Conservation (phyloP, 352 stramenopile genomes). For the Phytophthora pseudosyringae region DNA sequence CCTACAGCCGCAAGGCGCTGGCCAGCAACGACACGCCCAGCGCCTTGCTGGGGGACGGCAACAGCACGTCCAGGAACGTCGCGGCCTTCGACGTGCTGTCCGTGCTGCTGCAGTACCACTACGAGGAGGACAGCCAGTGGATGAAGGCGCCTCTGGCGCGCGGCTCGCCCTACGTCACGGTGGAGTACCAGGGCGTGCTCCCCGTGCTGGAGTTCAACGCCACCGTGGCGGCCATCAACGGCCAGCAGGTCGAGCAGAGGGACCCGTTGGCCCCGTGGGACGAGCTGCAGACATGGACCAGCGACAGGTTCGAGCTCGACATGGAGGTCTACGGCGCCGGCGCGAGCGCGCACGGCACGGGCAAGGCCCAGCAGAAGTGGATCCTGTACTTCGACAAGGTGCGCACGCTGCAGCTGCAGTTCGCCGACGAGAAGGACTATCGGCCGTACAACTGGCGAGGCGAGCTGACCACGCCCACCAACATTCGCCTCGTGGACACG, state of each 20-base stretch:
- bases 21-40: slow-evolving; percentile 22
- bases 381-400: slow-evolving; percentile 73
- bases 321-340: slow-evolving; percentile 66
- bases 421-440: slow-evolving; percentile 73
- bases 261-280: slow-evolving; percentile 24
- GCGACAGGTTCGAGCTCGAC: slow-evolving; percentile 73
- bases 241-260: slow-evolving; percentile 40
- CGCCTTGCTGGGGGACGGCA: slow-evolving; percentile 61
- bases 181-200: slow-evolving; percentile 75
- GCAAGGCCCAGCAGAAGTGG: slow-evolving; percentile 62
- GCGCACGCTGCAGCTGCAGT: slow-evolving; percentile 71
- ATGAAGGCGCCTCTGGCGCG: slow-evolving; percentile 67
- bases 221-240: slow-evolving; percentile 64
- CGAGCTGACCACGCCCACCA: slow-evolving; percentile 76
- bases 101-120: slow-evolving; percentile 69
- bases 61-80: slow-evolving; percentile 69
- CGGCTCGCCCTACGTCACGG: slow-evolving; percentile 80
- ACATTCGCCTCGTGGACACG: slow-evolving; percentile 68
- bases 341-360: slow-evolving; percentile 26
- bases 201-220: slow-evolving; percentile 79
- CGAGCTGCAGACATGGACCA: slow-evolving; percentile 56
- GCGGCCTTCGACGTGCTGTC: slow-evolving; percentile 74
- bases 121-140: slow-evolving; percentile 46
- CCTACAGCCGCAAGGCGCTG: slow-evolving; percentile 51
- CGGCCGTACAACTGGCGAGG: slow-evolving; percentile 67